Percentiles rank a stretch among this genome's conserved stretches.
Evolutionary conservation across 169 alveolate species (phyloP).

Genomic region (Plasmodium fragile): DNA sequence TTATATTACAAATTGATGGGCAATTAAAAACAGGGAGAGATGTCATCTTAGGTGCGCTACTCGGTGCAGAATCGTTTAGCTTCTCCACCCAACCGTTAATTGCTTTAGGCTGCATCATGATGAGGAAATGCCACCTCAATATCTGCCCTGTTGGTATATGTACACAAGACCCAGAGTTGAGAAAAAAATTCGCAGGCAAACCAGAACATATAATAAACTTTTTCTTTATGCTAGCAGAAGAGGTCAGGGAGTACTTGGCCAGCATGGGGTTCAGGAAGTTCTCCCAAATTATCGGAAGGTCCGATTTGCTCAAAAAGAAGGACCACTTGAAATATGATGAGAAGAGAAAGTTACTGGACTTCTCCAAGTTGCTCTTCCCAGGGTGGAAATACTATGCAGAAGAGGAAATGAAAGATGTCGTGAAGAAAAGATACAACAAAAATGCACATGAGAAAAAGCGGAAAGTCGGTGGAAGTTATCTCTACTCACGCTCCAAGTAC

Average conservation of each 20-base stretch:
- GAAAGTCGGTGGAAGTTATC: background rate
- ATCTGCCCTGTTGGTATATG: conserved; percentile 90
- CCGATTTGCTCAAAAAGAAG: conserved; percentile 72
- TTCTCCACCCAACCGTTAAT: conserved; percentile 87
- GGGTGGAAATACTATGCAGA: conserved; percentile 79
- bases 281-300: conserved; percentile 76
- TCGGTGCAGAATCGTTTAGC: conserved; percentile 87
- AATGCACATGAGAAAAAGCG: conserved; percentile 3
- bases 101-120: conserved; percentile 88
- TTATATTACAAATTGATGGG: conserved; percentile 85
- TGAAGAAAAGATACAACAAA: background rate
- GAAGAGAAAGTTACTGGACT: conserved; percentile 61
- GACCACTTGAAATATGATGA: conserved; percentile 73
- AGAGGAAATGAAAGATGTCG: conserved; percentile 47
- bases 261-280: conserved; percentile 80
- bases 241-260: conserved; percentile 83
- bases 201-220: conserved; percentile 87
- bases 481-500: conserved; percentile 6
- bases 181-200: conserved; percentile 85
- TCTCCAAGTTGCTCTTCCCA: conserved; percentile 68
- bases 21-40: conserved; percentile 87
- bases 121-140: conserved; percentile 88
- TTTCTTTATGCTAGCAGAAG: conserved; percentile 84
- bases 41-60: conserved; percentile 83
- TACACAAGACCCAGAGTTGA: conserved; percentile 87